Evolutionary conservation across 169 alveolate species (phyloP).

Genomic region (Babesia bigemina): DNA sequence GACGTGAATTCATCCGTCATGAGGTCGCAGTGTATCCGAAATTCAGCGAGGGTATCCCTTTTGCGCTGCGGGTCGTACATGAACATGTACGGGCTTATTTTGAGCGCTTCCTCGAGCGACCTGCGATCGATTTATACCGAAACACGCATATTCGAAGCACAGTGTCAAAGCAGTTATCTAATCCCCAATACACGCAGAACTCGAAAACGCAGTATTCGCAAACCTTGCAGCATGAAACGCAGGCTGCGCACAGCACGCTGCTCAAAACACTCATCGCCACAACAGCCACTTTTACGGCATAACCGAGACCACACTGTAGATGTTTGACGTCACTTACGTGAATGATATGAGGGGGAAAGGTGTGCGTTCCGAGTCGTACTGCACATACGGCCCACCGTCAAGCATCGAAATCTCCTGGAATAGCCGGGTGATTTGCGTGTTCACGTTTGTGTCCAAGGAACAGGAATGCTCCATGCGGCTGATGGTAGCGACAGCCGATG

Average conservation of each 20-base stretch:
- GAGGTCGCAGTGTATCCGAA: constrained; percentile 64
- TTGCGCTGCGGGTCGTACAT: constrained; percentile 57
- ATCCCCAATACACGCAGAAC: no score
- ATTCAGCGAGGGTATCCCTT: constrained; percentile 55
- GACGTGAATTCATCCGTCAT: constrained; percentile 65
- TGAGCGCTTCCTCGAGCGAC: constrained; percentile 64
- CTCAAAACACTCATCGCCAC: no score
- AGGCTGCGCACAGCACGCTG: no score
- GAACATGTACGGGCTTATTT: constrained; percentile 59
- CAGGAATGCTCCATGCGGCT: constrained; percentile 36
- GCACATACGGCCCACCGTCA: constrained; percentile 67
- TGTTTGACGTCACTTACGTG: constrained; percentile 26
- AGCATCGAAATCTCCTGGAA: constrained; percentile 38
- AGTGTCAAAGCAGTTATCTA: no score
- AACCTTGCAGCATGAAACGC: no score
- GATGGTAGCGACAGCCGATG: constrained; percentile 39
- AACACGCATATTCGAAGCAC: not conserved
- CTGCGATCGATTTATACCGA: not conserved
- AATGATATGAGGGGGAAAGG: constrained; percentile 51
- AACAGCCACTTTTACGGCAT: no score
- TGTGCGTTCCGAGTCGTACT: constrained; percentile 49
- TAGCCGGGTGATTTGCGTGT: constrained; percentile 21
- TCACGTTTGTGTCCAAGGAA: not conserved
- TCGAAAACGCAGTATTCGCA: no score
- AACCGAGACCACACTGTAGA: no score